These are phyloP conservation scores for Polytolypa hystricis DNA, from an alignment of 2,329 filamentous ascomycete genomes.

Conservation along the genomic window DNA sequence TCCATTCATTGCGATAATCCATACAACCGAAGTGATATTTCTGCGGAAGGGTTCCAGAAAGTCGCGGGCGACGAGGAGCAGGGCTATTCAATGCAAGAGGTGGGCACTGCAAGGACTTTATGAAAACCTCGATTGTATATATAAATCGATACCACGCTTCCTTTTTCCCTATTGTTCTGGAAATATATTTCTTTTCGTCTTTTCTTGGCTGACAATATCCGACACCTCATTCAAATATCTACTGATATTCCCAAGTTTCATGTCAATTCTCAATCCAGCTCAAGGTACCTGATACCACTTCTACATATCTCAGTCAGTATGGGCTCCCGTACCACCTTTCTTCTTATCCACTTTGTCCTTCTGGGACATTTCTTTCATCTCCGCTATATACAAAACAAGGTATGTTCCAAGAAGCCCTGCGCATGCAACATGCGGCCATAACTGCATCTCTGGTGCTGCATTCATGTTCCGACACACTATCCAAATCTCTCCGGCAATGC, in stretches of 20 bases:
- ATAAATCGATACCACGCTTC: too few species aligned
- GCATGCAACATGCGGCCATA: slow-evolving; percentile 1
- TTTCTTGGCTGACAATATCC: too few species aligned
- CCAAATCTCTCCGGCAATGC: slow-evolving; percentile 12
- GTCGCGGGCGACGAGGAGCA: slow-evolving; percentile 11
- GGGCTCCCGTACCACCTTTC: not conserved
- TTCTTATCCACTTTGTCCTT: not conserved
- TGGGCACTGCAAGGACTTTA: not conserved
- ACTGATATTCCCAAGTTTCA: too few species aligned
- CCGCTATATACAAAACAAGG: not conserved
- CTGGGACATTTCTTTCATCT: not conserved
- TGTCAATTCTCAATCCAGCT: too few species aligned
- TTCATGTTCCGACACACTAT: too few species aligned
- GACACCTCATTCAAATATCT: too few species aligned
- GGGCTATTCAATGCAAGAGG: slow-evolving; percentile 1
- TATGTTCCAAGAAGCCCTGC: not conserved
- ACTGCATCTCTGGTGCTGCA: not conserved
- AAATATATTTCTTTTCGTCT: not conserved
- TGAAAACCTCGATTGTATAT: slow-evolving; percentile 7
- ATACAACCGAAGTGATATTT: slow-evolving; percentile 5
- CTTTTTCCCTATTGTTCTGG: not conserved
- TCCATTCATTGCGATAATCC: slow-evolving; percentile 9
- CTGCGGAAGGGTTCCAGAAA: slow-evolving; percentile 6
- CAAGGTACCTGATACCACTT: too few species aligned
- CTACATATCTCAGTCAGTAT: too few species aligned